These are phyloP conservation scores for Pythium plurisporium DNA, from an alignment of 352 stramenopile genomes.

Conservation along the genomic window DNA sequence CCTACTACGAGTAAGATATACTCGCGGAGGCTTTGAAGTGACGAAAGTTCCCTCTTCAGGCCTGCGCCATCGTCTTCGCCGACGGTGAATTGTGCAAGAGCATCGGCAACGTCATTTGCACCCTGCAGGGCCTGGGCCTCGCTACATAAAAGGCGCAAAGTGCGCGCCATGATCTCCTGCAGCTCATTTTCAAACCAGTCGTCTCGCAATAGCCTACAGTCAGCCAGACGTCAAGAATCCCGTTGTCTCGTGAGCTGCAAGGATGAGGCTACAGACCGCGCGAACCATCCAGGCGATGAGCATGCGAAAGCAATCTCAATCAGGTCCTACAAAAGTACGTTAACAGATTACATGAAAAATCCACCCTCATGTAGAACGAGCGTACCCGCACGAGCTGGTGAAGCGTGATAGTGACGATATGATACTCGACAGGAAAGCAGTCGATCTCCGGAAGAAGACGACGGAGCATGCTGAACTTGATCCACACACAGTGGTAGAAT, in stretches of 20 bases:
- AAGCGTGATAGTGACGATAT: conserved; percentile 18
- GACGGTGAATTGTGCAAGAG: conserved; percentile 5
- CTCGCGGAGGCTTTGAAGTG: conserved; percentile 7
- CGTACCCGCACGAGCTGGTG: conserved; percentile 22
- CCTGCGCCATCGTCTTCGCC: not conserved
- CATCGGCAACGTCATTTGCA: conserved; percentile 9
- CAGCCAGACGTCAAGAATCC: not conserved
- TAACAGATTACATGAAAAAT: not conserved
- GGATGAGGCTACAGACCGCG: too few species aligned
- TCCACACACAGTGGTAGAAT: conserved; percentile 22
- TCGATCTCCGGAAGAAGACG: conserved; percentile 49
- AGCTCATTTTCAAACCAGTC: conserved; percentile 27
- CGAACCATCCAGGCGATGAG: conserved; percentile 35
- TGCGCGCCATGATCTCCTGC: not conserved
- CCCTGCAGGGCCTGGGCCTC: conserved; percentile 21
- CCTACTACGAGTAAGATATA: conserved; percentile 15
- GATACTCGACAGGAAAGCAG: conserved; percentile 29
- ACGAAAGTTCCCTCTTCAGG: not conserved
- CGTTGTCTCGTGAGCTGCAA: too few species aligned
- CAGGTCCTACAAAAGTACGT: conserved; percentile 20
- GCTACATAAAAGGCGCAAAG: conserved; percentile 12
- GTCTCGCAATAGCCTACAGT: conserved; percentile 15
- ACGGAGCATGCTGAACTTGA: conserved; percentile 23
- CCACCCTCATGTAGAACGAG: too few species aligned
- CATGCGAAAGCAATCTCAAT: conserved; percentile 26